Conservation (phyloP, 306 rosid species). For the Ziziphus jujuba region DNA sequence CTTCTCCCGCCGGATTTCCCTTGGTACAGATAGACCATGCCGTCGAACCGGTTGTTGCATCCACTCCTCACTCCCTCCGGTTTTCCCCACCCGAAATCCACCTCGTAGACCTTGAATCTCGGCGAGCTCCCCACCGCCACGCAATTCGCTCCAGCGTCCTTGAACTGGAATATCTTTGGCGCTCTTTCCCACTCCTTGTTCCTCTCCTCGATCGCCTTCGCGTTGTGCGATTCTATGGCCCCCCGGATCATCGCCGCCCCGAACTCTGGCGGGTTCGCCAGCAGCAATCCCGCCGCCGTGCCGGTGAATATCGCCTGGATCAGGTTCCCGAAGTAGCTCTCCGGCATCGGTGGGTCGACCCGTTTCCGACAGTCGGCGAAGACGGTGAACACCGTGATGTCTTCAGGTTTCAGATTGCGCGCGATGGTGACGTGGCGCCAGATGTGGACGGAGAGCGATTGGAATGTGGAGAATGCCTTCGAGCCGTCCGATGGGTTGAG, state of each 20-base stretch:
- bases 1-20: conserved; percentile 91
- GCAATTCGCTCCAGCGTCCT: conserved; percentile 93
- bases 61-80: conserved; percentile 93
- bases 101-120: conserved; percentile 85
- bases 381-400: conserved; percentile 87
- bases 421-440: conserved; percentile 89
- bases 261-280: conserved; percentile 54
- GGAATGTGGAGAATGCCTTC: conserved; percentile 90
- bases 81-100: conserved; percentile 87
- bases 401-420: conserved; percentile 79
- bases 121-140: conserved; percentile 98
- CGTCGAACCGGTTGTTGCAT: conserved; percentile 80
- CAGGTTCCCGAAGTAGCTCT: conserved; percentile 80
- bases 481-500: conserved; percentile 40
- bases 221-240: conserved; percentile 60
- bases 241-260: conserved; percentile 67
- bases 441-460: conserved; percentile 71
- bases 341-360: conserved; percentile 87
- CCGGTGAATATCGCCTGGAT: conserved; percentile 85
- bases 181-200: conserved; percentile 88
- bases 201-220: conserved; percentile 53
- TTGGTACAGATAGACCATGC: conserved; percentile 82
- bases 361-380: conserved; percentile 89
- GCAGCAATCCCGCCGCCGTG: conserved; percentile 58
- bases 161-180: conserved; percentile 80